Evolutionary conservation across 371 early-diverging fungal genomes (phyloP).

Genomic region (Saksenaea oblongispora): DNA sequence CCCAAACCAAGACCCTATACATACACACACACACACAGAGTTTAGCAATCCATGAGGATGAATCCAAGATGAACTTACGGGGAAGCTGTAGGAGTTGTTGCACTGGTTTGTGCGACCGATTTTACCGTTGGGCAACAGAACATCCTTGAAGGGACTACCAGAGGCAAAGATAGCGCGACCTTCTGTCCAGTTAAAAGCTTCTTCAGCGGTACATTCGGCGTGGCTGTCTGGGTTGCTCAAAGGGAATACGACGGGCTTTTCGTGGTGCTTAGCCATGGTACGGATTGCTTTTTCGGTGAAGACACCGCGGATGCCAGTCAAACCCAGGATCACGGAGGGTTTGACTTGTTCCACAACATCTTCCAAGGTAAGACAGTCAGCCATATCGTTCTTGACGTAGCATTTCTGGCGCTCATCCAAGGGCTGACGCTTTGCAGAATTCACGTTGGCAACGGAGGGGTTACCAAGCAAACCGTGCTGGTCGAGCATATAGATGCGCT

Average conservation of each 20-base stretch:
- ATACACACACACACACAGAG: too few species aligned
- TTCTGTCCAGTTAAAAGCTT: constrained; percentile 64
- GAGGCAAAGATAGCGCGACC: constrained; percentile 67
- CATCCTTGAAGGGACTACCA: constrained; percentile 61
- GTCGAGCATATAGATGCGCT: constrained; percentile 61
- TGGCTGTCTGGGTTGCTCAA: constrained; percentile 66
- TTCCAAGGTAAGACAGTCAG: constrained; percentile 53
- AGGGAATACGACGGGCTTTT: constrained; percentile 65
- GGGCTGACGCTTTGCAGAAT: not conserved
- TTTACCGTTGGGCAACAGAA: constrained; percentile 43
- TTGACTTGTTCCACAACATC: constrained; percentile 60
- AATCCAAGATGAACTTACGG: too few species aligned
- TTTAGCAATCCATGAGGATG: too few species aligned
- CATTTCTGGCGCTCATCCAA: constrained; percentile 56
- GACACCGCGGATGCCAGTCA: constrained; percentile 60
- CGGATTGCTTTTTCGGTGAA: constrained; percentile 61
- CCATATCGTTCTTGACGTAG: constrained; percentile 55
- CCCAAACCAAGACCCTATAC: constrained; percentile 58
- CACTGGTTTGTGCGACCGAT: constrained; percentile 61
- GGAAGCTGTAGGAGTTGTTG: constrained; percentile 67
- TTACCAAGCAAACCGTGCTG: constrained; percentile 57
- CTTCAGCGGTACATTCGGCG: constrained; percentile 67
- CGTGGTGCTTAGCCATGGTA: constrained; percentile 59
- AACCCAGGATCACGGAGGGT: constrained; percentile 66
- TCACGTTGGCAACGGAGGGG: constrained; percentile 33